A percentile compares a stretch with the other conserved stretches of the same genome.
Conservation (phyloP, 176 grass and related monocot genomes). For the Thinopyrum elongatum region DNA sequence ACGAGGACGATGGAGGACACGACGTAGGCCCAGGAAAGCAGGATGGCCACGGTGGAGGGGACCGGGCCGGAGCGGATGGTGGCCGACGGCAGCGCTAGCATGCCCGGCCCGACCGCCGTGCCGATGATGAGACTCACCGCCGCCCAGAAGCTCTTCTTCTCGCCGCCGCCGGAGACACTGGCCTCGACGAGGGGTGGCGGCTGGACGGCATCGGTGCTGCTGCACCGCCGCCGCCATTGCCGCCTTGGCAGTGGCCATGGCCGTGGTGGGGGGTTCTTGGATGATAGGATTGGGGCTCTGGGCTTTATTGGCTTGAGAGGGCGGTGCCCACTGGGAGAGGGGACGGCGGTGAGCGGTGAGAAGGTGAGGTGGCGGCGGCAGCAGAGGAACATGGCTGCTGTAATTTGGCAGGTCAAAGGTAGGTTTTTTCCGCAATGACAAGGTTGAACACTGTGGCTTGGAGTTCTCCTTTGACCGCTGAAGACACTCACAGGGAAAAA, state of each 20-base stretch:
- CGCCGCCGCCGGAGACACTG: background rate
- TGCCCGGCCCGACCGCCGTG: constrained; percentile 76
- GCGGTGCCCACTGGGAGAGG: background rate
- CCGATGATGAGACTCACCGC: constrained; percentile 75
- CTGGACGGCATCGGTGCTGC: background rate
- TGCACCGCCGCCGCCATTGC: constrained; percentile 32
- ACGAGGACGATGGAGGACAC: constrained; percentile 79
- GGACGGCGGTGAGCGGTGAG: background rate
- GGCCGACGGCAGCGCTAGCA: constrained; percentile 71
- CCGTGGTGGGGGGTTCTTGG: background rate
- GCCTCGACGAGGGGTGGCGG: background rate
- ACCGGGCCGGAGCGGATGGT: constrained; percentile 66
- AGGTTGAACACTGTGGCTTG: background rate
- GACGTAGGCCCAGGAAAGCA: constrained; percentile 79
- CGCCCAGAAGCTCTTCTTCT: constrained; percentile 71
- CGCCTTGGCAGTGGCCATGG: constrained; percentile 1
- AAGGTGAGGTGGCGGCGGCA: background rate
- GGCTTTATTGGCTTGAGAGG: background rate
- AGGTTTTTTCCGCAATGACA: background rate
- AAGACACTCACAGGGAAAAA: background rate
- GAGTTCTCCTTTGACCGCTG: background rate
- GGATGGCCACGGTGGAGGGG: constrained; percentile 54
- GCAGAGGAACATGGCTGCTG: constrained; percentile 27
- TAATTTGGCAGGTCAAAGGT: background rate
- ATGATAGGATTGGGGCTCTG: background rate